Percentiles rank a stretch among this genome's conserved stretches.
Conservation (phyloP, 2,329 filamentous ascomycete genomes). For the Aaosphaeria pasadenensis region DNA sequence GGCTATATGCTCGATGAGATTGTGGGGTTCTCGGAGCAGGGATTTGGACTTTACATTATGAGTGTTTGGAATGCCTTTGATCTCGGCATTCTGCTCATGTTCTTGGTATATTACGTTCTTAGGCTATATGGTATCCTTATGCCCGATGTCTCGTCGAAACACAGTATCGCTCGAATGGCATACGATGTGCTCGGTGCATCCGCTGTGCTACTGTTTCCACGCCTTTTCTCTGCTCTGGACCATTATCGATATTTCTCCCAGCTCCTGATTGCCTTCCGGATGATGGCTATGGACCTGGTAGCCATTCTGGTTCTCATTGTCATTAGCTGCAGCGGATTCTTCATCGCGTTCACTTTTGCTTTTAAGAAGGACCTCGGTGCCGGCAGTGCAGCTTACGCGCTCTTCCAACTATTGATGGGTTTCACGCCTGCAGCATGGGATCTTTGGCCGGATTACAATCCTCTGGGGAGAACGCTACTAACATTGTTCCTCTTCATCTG, state of each 20-base stretch:
- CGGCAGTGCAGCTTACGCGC: constrained; percentile 75
- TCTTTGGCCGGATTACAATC: constrained; percentile 76
- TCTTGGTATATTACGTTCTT: constrained; percentile 87
- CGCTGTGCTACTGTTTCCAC: constrained; percentile 83
- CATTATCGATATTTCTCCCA: constrained; percentile 97
- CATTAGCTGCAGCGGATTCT: constrained; percentile 90
- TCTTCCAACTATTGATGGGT: constrained; percentile 93
- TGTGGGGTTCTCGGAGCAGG: constrained; percentile 94
- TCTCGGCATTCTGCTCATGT: constrained; percentile 78
- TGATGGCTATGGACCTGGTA: constrained; percentile 88
- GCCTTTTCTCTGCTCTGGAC: constrained; percentile 88
- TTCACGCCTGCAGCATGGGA: constrained; percentile 96
- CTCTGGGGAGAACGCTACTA: constrained; percentile 72
- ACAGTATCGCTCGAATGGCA: constrained; percentile 75
- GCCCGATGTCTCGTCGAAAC: constrained; percentile 60
- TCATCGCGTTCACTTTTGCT: constrained; percentile 88
- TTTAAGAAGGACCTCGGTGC: constrained; percentile 68
- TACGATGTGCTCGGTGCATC: constrained; percentile 94
- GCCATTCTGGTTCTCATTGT: constrained; percentile 82
- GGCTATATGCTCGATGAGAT: constrained; percentile 97
- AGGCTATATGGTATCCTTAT: constrained; percentile 84
- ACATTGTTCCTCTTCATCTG: constrained; percentile 87
- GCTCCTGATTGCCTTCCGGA: constrained; percentile 85
- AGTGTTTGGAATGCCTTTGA: constrained; percentile 98
- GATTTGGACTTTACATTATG: constrained; percentile 94